Base-by-base conservation (phyloP, 2,329 filamentous ascomycete genomes). In the Neophaeococcomyces mojaviensis region DNA sequence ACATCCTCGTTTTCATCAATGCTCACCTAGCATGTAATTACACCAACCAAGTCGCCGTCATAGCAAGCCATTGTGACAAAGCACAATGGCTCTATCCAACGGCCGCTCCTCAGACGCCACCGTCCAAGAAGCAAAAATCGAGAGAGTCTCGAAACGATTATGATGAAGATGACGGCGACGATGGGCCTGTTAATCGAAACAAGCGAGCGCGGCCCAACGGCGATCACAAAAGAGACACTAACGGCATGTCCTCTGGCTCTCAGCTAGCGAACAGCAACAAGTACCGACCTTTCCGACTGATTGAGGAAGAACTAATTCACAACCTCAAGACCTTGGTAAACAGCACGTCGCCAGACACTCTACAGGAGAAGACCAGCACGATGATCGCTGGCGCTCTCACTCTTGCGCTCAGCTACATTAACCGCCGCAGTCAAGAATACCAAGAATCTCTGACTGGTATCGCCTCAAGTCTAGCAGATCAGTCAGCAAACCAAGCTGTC, bases 1-100 rank as follows among this genome's bases (percentile, higher is more conserved):
- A 90, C 67, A 78, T 97, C 53, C 82, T 97, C 59, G 84, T 98
- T 70, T 97, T 96, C 69, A 82, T 96, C 69, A 97, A 98, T 66
- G 88, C 90, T 46, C 94, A 98, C 63, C 77, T 98, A 26, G 88
- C 92, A 55, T 89, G 90, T 63, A 94, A 89, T 67, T 90, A 92
- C 65, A 80, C 86, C 45, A 97, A 97, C 68, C 86, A 90, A 64
- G 86, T 97, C 39, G 88, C 89, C 50, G 78, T 98, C 13, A 79
- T 98, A 51, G 92, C 90, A 28, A 88, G 88, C 7, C 92, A 98
- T 63, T 82, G 81, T 55, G 84, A 92, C 60, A 82, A 85, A 52
- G 87, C 90, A 47, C 77, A 82, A 60, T 98, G 89, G 81, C 81
- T 98, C 3, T 97, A 96, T 60, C 92, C 92, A 2, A 71, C 72